A percentile compares a stretch with the other conserved stretches of the same genome.
These are phyloP conservation scores for Chlamydomonas eustigma DNA, from an alignment of 139 green algal species.

Conservation along the genomic window DNA sequence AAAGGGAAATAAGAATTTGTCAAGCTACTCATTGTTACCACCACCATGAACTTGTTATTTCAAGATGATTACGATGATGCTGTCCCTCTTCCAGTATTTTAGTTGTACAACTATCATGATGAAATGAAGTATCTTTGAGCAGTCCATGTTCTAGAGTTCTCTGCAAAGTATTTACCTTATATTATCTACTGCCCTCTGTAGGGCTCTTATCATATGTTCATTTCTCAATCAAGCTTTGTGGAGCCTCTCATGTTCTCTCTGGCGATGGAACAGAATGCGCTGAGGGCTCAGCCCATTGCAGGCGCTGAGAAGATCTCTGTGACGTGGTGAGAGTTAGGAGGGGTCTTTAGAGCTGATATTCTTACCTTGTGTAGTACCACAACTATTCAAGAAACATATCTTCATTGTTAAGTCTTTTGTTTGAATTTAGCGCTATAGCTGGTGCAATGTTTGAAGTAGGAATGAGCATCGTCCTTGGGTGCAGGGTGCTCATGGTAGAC, in stretches of 20 bases:
- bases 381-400: background rate
- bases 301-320: background rate
- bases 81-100: too few species aligned
- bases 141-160: too few species aligned
- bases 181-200: background rate
- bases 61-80: background rate
- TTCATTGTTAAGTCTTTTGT: too few species aligned
- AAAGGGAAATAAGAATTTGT: background rate
- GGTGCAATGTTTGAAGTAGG: background rate
- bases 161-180: background rate
- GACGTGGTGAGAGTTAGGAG: too few species aligned
- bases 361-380: background rate
- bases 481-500: conserved; percentile 1
- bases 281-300: background rate
- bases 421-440: too few species aligned
- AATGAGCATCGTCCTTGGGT: background rate
- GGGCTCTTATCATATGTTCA: conserved; percentile 13
- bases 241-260: conserved; percentile 6
- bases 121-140: too few species aligned
- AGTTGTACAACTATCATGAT: too few species aligned
- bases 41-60: background rate
- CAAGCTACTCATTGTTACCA: background rate
- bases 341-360: conserved; percentile 4
- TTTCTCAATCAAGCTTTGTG: background rate
- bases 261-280: background rate